phyloP scores from a whole-genome alignment of 2,329 filamentous ascomycete genomes.

The Zymoseptoria passerinii region DNA sequence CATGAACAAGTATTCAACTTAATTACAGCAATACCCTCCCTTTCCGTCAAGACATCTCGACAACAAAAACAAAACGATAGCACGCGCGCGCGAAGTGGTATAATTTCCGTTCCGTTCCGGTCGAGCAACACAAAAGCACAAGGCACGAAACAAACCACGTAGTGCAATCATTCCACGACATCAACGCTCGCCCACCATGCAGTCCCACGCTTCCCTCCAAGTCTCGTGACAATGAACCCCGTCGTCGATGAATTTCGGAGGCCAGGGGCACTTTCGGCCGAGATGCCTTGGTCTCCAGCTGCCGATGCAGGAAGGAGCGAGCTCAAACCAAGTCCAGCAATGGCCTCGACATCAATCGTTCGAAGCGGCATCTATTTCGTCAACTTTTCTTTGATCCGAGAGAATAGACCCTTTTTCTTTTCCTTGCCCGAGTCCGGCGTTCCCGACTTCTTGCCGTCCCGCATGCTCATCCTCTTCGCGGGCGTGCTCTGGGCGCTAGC shows the following conservation, averaged over 20 bases:
- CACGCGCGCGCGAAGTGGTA: not conserved
- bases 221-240: no score
- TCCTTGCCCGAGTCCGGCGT: conserved; percentile 39
- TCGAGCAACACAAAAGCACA: not conserved
- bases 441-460: conserved; percentile 28
- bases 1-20: not conserved
- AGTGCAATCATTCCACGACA: not conserved
- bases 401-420: conserved; percentile 43
- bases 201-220: no score
- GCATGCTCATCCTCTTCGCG: conserved; percentile 23
- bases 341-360: no score
- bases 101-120: not conserved
- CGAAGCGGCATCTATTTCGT: no score
- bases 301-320: no score
- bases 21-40: not conserved
- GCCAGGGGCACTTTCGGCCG: no score
- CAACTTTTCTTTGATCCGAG: conserved; percentile 44
- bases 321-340: no score
- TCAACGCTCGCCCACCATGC: not conserved
- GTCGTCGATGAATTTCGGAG: no score
- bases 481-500: conserved; percentile 17
- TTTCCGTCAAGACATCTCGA: not conserved
- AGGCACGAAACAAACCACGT: not conserved
- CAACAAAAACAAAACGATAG: not conserved
- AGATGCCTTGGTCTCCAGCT: no score